phyloP scores from a whole-genome alignment of 225 moss, liverwort and hornwort species.

The Pseudisothecium myosuroides region DNA sequence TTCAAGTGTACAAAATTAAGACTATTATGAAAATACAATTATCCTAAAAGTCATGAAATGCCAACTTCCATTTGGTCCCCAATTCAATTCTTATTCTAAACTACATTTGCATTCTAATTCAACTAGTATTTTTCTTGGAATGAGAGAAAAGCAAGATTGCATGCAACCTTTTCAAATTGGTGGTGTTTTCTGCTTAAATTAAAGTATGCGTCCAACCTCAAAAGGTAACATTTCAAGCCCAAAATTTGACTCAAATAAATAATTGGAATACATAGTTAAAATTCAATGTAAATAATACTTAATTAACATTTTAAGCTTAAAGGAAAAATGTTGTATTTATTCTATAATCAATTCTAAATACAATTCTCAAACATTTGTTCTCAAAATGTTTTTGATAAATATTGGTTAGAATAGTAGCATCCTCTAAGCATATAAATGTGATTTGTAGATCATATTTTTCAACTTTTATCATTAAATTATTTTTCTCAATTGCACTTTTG shows the following conservation, averaged over 20 bases:
- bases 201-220: rapidly evolving
- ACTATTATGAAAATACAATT: not conserved
- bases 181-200: not conserved
- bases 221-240: not conserved
- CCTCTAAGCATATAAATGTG: not conserved
- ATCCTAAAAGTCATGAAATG: not conserved
- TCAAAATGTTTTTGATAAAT: not conserved
- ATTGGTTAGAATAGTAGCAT: not conserved
- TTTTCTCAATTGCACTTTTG: not conserved
- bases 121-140: too few species aligned
- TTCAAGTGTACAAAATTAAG: rapidly evolving
- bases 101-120: not conserved
- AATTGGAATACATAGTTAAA: not conserved
- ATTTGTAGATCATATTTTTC: not conserved
- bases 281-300: not conserved
- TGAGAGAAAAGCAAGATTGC: too few species aligned
- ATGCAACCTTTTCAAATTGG: not conserved
- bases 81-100: not conserved
- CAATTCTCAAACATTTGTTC: not conserved
- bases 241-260: not conserved
- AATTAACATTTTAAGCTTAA: not conserved
- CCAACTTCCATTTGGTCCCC: rapidly evolving
- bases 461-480: not conserved
- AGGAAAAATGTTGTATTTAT: not conserved
- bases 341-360: not conserved